Evolutionary conservation across 2,329 filamentous ascomycete species (phyloP), one percentile per base, ranked within the genome.

Genomic region (Akanthomyces muscarius): DNA sequence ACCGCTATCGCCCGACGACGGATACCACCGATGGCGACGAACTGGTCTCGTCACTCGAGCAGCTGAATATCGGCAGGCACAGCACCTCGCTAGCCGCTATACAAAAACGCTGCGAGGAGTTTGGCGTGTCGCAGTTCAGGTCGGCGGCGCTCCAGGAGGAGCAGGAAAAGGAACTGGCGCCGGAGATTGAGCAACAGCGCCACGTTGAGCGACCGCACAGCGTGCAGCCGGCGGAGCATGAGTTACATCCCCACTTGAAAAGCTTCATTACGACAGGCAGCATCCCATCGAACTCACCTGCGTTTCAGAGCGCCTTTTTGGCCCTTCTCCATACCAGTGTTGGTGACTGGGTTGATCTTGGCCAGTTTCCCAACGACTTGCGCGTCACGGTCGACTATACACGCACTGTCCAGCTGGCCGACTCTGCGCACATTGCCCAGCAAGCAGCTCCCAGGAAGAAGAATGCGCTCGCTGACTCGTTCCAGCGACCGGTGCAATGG

Each of bases 151-250:
- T 62, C 1, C 51, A 56, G 2, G 86, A 90, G 67, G 89, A 91
- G 64, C 86, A 91, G 66, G 88, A 91, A 68, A 79, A 87, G 0
- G 89, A 91, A 65, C 74, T 91, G 0, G 78, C 84, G 0, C 86
- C 85, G 0, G 88, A 92, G 64, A 80, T 84, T 1, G 85, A 91
- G 66, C 74, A 81, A 30, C 85, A 91, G 68, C 75, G 80, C 0
- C 74, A 89, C 52, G 67, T 84, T 1, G 76, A 89, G 66, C 76
- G 75, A 1, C 83, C 85, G 33, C 0, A 68, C 69, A 0, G 62
- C 0, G 75, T 76, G 1, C 47, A 67, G 0, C 77, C 86, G 0
- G 68, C 66, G 0, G 1, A 8, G 0, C 84, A 89, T 56, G 2
- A 0, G 0, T 14, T 87, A 0, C 79, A 86, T 58, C 14, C 2